These are phyloP conservation scores for Boletus huronensis DNA, from an alignment of 768 basidiomycete species.

Conservation along the genomic window DNA sequence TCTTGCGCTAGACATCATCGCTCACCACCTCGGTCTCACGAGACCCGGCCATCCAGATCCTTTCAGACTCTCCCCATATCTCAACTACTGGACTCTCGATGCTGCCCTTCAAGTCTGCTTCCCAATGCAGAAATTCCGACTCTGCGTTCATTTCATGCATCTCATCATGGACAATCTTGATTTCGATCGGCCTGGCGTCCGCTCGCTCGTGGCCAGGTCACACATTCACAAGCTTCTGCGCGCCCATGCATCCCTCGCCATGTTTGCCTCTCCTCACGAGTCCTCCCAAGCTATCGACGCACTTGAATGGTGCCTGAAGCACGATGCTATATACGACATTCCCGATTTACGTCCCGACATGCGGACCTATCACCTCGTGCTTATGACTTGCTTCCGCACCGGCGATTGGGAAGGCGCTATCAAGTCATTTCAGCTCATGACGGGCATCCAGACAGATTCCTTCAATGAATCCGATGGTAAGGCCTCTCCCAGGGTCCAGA, in stretches of 20 bases:
- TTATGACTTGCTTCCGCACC: constrained; percentile 60
- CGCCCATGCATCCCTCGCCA: constrained; percentile 43
- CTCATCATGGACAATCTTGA: constrained; percentile 48
- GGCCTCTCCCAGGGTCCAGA: constrained; percentile 39
- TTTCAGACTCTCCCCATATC: constrained; percentile 36
- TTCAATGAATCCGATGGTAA: constrained; percentile 39
- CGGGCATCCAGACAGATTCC: constrained; percentile 55
- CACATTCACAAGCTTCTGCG: constrained; percentile 64
- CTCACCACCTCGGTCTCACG: constrained; percentile 60
- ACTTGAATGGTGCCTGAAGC: constrained; percentile 67
- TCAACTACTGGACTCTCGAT: constrained; percentile 48
- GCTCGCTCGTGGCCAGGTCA: constrained; percentile 42
- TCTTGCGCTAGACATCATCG: constrained; percentile 62
- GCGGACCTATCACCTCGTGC: constrained; percentile 56
- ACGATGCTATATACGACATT: constrained; percentile 46
- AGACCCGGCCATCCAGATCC: constrained; percentile 41
- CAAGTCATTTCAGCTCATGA: constrained; percentile 67
- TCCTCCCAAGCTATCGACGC: constrained; percentile 51
- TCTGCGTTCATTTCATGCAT: constrained; percentile 55
- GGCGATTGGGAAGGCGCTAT: constrained; percentile 59
- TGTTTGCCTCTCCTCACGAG: constrained; percentile 37
- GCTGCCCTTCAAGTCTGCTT: constrained; percentile 58
- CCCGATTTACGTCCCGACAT: constrained; percentile 35
- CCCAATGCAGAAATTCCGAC: constrained; percentile 40
- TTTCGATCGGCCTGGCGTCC: constrained; percentile 25